Conservation (phyloP, 1,284 basidiomycete species). For the Peniophora sp. region DNA sequence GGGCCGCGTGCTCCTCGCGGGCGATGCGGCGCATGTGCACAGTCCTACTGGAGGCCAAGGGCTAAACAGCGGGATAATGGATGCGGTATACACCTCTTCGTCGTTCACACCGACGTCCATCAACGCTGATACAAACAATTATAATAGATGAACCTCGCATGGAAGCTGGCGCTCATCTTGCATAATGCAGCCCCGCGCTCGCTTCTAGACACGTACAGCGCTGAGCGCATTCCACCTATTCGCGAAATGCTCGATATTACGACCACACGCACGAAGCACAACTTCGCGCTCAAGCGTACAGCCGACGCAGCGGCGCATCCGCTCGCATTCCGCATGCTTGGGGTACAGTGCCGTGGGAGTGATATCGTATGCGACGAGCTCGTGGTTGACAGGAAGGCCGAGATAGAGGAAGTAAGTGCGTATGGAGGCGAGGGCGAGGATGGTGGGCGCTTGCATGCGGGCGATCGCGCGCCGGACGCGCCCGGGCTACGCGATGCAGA, state of each 20-base stretch:
- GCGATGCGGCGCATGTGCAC: slow-evolving; percentile 18
- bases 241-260: slow-evolving; percentile 24
- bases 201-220: slow-evolving; percentile 26
- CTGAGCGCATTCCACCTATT: slow-evolving; percentile 30
- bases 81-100: slow-evolving; percentile 7
- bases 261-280: neutral
- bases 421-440: neutral
- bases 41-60: slow-evolving; percentile 13
- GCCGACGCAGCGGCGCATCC: neutral
- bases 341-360: slow-evolving; percentile 8
- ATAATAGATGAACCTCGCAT: slow-evolving; percentile 28
- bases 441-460: neutral
- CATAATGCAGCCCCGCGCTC: slow-evolving; percentile 21
- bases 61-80: slow-evolving; percentile 12
- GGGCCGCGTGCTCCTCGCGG: slow-evolving; percentile 27
- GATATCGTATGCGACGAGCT: slow-evolving; percentile 5
- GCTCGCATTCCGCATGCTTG: slow-evolving; percentile 3
- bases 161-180: slow-evolving; percentile 32
- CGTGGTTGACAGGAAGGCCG: neutral
- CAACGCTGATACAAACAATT: neutral
- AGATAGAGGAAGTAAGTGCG: neutral
- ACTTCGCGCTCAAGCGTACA: neutral
- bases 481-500: neutral
- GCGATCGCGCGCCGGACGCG: slow-evolving; percentile 3
- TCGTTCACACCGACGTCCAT: neutral